Evolutionary conservation across 257 asterid genomes (phyloP).

Genomic region (Gardenia jasminoides): DNA sequence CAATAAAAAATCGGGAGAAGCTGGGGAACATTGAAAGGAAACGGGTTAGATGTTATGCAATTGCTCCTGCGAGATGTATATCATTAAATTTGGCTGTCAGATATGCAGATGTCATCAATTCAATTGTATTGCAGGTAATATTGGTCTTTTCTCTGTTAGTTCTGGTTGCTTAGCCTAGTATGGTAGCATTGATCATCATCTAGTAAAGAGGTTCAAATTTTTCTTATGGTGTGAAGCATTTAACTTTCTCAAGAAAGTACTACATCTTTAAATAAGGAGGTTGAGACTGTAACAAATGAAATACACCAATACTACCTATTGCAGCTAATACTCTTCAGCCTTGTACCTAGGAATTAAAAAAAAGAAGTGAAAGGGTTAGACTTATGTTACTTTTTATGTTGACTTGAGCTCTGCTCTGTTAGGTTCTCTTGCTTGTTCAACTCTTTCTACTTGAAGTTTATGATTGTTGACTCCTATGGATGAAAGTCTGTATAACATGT

Average conservation of each 20-base stretch:
- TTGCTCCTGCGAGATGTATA: slow-evolving; percentile 96
- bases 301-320: not conserved
- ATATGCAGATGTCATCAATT: slow-evolving; percentile 91
- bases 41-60: slow-evolving; percentile 86
- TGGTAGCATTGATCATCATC: not conserved
- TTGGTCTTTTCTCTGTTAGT: not conserved
- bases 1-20: slow-evolving; percentile 66
- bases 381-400: not conserved
- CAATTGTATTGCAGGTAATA: slow-evolving; percentile 92
- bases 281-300: not conserved
- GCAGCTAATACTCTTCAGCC: not conserved
- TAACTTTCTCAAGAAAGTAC: not conserved
- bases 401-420: not conserved
- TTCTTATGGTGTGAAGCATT: not conserved
- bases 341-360: not conserved
- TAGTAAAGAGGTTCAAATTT: not conserved
- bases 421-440: not conserved
- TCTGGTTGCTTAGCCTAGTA: slow-evolving; percentile 1
- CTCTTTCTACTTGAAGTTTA: not conserved
- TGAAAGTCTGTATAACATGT: not conserved
- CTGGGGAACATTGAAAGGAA: slow-evolving; percentile 71
- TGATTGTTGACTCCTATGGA: not conserved
- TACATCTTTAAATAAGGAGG: slow-evolving; percentile 4
- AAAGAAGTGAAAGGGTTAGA: too few relatives aligned
- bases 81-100: slow-evolving; percentile 91